These are phyloP conservation scores for Chimonanthus praecox DNA, from an alignment of 164 flowering plant species.

Conservation along the genomic window DNA sequence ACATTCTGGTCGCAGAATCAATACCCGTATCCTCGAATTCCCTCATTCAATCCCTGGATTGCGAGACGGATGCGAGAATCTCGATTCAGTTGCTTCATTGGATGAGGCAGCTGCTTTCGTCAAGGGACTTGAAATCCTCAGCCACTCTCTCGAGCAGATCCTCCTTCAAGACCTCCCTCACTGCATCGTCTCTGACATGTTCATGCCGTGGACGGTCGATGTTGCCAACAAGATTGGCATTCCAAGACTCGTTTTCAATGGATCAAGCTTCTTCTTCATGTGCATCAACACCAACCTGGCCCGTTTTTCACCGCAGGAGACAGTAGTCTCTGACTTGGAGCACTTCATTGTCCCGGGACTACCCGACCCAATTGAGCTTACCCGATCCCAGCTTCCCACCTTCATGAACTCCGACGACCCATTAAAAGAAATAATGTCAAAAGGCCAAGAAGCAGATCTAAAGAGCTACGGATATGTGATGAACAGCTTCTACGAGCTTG, in stretches of 20 bases:
- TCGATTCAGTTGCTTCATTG: conserved; percentile 1
- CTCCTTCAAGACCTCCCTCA: conserved; percentile 22
- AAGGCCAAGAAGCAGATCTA: conserved; percentile 1
- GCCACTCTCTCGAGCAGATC: conserved; percentile 22
- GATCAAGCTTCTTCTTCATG: conserved; percentile 20
- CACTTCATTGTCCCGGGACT: conserved; percentile 21
- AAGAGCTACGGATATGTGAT: conserved; percentile 22
- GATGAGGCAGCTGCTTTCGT: conserved; percentile 18
- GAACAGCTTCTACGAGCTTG: conserved; percentile 34
- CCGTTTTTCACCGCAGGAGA: conserved; percentile 10
- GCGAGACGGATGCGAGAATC: conserved; percentile 10
- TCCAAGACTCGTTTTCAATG: conserved; percentile 29
- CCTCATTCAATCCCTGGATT: conserved; percentile 2
- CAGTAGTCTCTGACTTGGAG: conserved; percentile 13
- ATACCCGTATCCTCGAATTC: background rate
- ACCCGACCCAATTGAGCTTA: conserved; percentile 23
- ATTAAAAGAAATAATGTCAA: background rate
- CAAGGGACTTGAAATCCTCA: conserved; percentile 18
- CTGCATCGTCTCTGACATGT: conserved; percentile 33
- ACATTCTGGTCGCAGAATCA: background rate
- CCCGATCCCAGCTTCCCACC: conserved; percentile 11
- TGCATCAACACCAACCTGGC: conserved; percentile 1
- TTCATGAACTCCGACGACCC: background rate
- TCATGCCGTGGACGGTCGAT: conserved; percentile 28
- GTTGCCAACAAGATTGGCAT: conserved; percentile 21